These are phyloP conservation scores for Lentinula edodes DNA, from an alignment of 768 basidiomycete species.

Conservation along the genomic window DNA sequence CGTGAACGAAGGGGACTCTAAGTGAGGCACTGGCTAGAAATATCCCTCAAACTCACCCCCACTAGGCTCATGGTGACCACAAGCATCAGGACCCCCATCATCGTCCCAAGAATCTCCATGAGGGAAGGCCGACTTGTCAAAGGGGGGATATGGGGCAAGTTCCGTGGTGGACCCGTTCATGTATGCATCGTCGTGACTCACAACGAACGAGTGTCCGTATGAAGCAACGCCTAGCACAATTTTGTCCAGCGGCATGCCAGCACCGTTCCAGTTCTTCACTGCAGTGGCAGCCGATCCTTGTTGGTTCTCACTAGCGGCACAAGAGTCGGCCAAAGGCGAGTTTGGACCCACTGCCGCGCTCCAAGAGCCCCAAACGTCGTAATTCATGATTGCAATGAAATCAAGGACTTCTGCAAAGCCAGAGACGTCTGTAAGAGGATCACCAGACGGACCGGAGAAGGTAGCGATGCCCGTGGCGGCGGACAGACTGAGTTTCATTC, in stretches of 20 bases:
- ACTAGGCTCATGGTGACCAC: conserved; percentile 43
- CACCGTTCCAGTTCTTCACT: conserved; percentile 63
- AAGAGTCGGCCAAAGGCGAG: conserved; percentile 77
- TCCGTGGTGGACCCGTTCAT: conserved; percentile 26
- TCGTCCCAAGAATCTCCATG: conserved; percentile 62
- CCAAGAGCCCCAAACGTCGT: conserved; percentile 64
- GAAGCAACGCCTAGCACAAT: conserved; percentile 80
- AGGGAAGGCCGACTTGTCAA: conserved; percentile 44
- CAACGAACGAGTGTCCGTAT: conserved; percentile 78
- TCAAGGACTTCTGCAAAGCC: conserved; percentile 65
- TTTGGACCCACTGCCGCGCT: conserved; percentile 49
- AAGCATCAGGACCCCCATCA: conserved; percentile 43
- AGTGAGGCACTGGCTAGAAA: not conserved
- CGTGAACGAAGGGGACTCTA: not conserved
- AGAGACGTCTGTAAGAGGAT: conserved; percentile 57
- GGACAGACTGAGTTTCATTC: conserved; percentile 52
- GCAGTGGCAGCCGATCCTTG: conserved; percentile 73
- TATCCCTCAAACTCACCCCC: conserved; percentile 32
- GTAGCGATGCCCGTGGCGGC: conserved; percentile 35
- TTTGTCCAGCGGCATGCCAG: conserved; percentile 66
- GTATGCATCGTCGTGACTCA: conserved; percentile 40
- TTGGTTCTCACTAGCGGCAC: conserved; percentile 52
- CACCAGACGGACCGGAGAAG: conserved; percentile 40
- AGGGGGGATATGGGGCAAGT: conserved; percentile 46
- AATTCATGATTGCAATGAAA: conserved; percentile 57